Percentiles rank a stretch among this genome's conserved stretches.
phyloP scores from a whole-genome alignment of 192 early-diverging fungal species.

The Diversispora epigaea region DNA sequence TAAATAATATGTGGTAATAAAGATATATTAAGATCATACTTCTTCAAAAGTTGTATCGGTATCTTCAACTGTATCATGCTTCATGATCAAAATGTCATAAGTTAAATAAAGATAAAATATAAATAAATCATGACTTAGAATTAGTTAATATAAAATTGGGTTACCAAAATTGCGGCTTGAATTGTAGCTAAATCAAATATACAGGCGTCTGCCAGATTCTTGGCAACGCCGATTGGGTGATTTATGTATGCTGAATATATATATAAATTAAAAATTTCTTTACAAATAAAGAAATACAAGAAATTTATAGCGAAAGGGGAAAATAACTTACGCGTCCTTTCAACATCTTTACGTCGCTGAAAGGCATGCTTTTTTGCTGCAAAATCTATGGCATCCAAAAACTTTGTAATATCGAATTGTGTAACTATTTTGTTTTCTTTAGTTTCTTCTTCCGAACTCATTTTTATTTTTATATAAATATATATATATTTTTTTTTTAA shows the following conservation, averaged over 20 bases:
- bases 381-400: conserved; percentile 48
- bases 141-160: not conserved
- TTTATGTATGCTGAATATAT: conserved; percentile 56
- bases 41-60: conserved; percentile 64
- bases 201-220: conserved; percentile 50
- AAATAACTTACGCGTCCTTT: conserved; percentile 41
- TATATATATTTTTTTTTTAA: too few species aligned
- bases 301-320: not conserved
- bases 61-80: conserved; percentile 70
- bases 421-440: too few species aligned
- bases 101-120: not conserved
- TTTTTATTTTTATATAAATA: too few species aligned
- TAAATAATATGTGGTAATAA: not conserved
- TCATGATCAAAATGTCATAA: not conserved
- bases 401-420: not conserved
- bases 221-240: conserved; percentile 59
- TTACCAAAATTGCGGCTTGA: conserved; percentile 54
- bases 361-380: conserved; percentile 52
- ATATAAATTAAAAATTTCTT: not conserved
- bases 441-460: too few species aligned
- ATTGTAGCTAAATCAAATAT: conserved; percentile 48
- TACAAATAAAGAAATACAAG: not conserved
- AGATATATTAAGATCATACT: conserved; percentile 30
- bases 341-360: conserved; percentile 56
- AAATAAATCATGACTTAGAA: not conserved